Evolutionary conservation across 305 asterid genomes (phyloP).

Genomic region (Fraxinus sp.): DNA sequence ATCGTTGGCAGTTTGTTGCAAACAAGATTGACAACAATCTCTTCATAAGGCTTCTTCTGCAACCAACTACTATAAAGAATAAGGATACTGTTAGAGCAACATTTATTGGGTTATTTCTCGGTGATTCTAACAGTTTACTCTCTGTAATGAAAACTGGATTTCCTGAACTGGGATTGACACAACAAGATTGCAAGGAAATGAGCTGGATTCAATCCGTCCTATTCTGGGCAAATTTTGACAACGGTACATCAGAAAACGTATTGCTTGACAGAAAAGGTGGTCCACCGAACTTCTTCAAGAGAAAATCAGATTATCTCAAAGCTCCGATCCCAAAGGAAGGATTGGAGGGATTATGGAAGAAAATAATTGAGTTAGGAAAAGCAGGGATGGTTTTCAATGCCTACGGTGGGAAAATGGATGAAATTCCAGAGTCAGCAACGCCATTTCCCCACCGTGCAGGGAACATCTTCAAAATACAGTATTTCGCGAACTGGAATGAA

Average conservation of each 20-base stretch:
- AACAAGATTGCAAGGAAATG: conserved; percentile 32
- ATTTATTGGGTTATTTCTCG: conserved; percentile 40
- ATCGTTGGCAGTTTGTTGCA: conserved; percentile 33
- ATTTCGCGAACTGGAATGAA: conserved; percentile 24
- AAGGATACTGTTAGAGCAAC: conserved; percentile 1
- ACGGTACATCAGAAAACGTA: conserved; percentile 6
- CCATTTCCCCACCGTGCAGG: conserved; percentile 47
- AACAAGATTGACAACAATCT: conserved; percentile 22
- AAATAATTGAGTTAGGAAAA: conserved; percentile 7
- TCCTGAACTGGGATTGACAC: conserved; percentile 33
- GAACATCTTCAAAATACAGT: conserved; percentile 38
- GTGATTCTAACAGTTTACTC: conserved; percentile 19
- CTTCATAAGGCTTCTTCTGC: conserved; percentile 19
- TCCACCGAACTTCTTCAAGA: conserved; percentile 20
- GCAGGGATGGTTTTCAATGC: conserved; percentile 30
- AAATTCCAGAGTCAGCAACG: conserved; percentile 1
- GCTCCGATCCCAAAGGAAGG: conserved; percentile 19
- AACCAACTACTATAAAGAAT: not conserved
- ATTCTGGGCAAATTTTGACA: conserved; percentile 26
- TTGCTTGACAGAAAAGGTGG: conserved; percentile 15
- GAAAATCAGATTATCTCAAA: conserved; percentile 43
- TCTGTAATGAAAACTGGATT: not conserved
- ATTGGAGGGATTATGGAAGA: not conserved
- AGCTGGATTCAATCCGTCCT: conserved; percentile 36
- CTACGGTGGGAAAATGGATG: conserved; percentile 39